Conservation (phyloP, 2,329 filamentous ascomycete species). For the Elsinoe ampelina region DNA sequence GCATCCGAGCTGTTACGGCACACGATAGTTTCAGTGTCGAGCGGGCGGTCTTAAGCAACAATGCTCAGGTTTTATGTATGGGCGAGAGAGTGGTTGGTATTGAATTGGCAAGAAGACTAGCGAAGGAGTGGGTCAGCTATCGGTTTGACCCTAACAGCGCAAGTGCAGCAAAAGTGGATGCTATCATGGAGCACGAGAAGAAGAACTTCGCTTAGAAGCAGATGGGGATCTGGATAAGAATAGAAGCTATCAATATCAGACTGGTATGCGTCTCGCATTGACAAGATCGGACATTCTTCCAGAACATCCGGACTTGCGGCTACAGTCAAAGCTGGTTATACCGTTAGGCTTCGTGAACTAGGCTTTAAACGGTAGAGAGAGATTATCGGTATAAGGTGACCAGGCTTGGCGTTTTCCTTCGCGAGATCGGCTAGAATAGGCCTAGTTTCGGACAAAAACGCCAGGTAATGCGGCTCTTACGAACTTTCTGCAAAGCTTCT, state of each 20-base stretch:
- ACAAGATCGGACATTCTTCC: background rate
- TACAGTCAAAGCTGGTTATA: too few species aligned
- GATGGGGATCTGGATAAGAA: background rate
- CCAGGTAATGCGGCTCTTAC: too few species aligned
- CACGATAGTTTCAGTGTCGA: constrained; percentile 82
- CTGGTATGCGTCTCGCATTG: background rate
- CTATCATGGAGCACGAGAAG: constrained; percentile 41
- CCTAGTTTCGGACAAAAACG: too few species aligned
- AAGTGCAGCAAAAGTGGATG: constrained; percentile 48
- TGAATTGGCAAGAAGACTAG: constrained; percentile 68
- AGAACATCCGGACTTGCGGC: background rate
- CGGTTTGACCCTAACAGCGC: constrained; percentile 61
- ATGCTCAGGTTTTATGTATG: constrained; percentile 80
- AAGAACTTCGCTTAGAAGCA: constrained; percentile 25
- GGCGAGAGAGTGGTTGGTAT: constrained; percentile 75
- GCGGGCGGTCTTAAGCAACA: constrained; percentile 69
- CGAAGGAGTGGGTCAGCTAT: constrained; percentile 76
- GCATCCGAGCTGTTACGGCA: constrained; percentile 77
- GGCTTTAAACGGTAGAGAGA: too few species aligned
- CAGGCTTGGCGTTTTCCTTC: too few species aligned
- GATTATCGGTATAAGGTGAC: too few species aligned
- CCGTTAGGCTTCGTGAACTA: too few species aligned
- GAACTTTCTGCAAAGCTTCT: too few species aligned
- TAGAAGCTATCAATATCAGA: constrained; percentile 2
- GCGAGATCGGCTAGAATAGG: too few species aligned